A percentile compares a stretch with the other conserved stretches of the same genome.
These are phyloP conservation scores for Wickerhamomyces sydowiorum DNA, from an alignment of 805 yeast genomes.

Conservation along the genomic window DNA sequence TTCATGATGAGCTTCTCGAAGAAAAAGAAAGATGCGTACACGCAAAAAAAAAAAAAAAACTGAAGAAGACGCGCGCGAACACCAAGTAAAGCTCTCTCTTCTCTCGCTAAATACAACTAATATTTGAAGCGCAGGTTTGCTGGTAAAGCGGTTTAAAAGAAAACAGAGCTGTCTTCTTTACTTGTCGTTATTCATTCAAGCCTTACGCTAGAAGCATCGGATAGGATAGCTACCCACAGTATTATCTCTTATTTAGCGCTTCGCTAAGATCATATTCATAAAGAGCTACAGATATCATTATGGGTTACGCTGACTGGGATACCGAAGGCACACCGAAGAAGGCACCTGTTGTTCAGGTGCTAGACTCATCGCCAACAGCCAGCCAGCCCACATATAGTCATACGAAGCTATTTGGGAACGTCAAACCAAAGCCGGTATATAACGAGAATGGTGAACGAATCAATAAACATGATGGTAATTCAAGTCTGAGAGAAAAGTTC, in stretches of 20 bases:
- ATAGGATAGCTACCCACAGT: too few relatives aligned
- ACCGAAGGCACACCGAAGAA: conserved; percentile 14
- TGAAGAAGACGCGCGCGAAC: not conserved
- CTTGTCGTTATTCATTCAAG: too few relatives aligned
- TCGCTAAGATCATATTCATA: too few relatives aligned
- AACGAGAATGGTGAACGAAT: conserved; percentile 2
- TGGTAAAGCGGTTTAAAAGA: too few relatives aligned
- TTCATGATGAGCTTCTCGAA: too few relatives aligned
- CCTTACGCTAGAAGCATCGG: too few relatives aligned
- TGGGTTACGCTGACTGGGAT: conserved; percentile 7
- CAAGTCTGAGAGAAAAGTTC: conserved; percentile 34
- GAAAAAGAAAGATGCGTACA: not conserved
- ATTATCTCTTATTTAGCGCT: too few relatives aligned
- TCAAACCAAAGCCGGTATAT: conserved; percentile 6
- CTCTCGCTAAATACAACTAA: too few relatives aligned
- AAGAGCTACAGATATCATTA: too few relatives aligned
- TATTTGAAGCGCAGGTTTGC: too few relatives aligned
- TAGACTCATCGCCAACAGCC: conserved; percentile 40
- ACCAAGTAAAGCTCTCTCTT: not conserved
- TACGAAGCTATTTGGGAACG: conserved; percentile 10
- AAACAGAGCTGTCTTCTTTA: too few relatives aligned
- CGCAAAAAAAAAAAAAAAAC: not conserved
- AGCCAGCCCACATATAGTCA: conserved; percentile 9
- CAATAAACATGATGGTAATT: conserved; percentile 4
- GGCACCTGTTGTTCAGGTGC: conserved; percentile 38